Base-by-base conservation (phyloP, 352 stramenopile species). In the Phytophthora idaei region DNA sequence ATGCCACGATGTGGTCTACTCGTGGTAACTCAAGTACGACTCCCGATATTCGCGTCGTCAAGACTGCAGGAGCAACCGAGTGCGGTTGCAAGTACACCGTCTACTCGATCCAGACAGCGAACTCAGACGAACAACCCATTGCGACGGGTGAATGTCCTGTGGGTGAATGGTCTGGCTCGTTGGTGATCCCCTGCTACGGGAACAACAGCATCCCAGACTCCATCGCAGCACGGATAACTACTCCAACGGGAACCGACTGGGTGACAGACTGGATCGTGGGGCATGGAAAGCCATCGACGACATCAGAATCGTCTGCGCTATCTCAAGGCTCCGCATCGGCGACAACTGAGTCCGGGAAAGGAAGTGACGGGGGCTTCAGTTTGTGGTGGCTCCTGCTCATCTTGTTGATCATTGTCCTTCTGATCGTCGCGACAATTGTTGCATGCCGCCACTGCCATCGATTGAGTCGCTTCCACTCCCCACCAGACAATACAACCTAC, bases 151-250 rank as follows among this genome's bases (percentile, higher is more conserved):
- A 50, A 27, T 85, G 77, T 44, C 41, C 52, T 2, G 7, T 15
- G 31, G 57, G 31, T 7, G 59, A 58, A 10, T 51, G 48, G 11
- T 68, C 56, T 48, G 48, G 49, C 9, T 79, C 77, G 5, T 21
- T 78, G n/a, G 50, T 71, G 7, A 63, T 83, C 4, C 77, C 77
- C 0, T 85, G 77, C 12, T 78, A 78, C 53, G 55, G 62, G 2
- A 69, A 57, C 7, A 29, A 60, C 15, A 64, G 25, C 10, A 27
- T 64, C 9, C 60, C 70, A 14, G 41, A 62, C 3, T 29, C 48
- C 8, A 51, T 66, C 1, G 61, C 39, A 57, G 37, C 50, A 14
- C 52, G 48, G 9, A 46, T 62, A 2, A 70, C 54, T 17, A 57
- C 48, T 29, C 66, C 66, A 29, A 37, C 58, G 41, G 48, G n/a